These are phyloP conservation scores for Hypoxylon sp. DNA, from an alignment of 2,329 filamentous ascomycete genomes.

Conservation along the genomic window DNA sequence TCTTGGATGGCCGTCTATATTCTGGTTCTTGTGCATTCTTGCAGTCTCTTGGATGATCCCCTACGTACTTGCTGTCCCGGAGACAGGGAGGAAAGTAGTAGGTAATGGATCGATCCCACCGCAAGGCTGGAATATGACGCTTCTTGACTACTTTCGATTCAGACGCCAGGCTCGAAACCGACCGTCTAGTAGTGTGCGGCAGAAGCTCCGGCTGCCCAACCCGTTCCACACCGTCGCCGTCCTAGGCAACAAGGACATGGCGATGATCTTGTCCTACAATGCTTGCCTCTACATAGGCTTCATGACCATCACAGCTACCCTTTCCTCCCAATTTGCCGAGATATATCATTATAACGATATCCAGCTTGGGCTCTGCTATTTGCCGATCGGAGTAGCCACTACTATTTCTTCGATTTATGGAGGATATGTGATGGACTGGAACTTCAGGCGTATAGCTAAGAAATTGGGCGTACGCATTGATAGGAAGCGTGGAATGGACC, in stretches of 20 bases:
- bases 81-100: conserved; percentile 70
- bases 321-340: conserved; percentile 64
- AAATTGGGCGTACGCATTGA: conserved; percentile 71
- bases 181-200: conserved; percentile 53
- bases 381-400: conserved; percentile 66
- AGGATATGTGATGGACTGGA: conserved; percentile 72
- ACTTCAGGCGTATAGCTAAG: conserved; percentile 76
- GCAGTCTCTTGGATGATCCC: conserved; percentile 64
- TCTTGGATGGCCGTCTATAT: conserved; percentile 75
- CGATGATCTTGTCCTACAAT: conserved; percentile 65
- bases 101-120: conserved; percentile 72
- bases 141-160: conserved; percentile 62
- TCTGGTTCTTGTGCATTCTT: conserved; percentile 75
- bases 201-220: conserved; percentile 66
- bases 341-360: conserved; percentile 66
- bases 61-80: conserved; percentile 68
- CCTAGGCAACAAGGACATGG: conserved; percentile 69
- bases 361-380: conserved; percentile 66
- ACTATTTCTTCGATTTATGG: conserved; percentile 63
- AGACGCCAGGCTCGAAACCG: conserved; percentile 53
- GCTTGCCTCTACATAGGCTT: conserved; percentile 68
- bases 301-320: conserved; percentile 65
- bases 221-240: conserved; percentile 67
- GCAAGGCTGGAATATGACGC: conserved; percentile 68
- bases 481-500: conserved; percentile 66